phyloP scores from a whole-genome alignment of 2,329 filamentous ascomycete species.

The Botryosphaeria dothidea region DNA sequence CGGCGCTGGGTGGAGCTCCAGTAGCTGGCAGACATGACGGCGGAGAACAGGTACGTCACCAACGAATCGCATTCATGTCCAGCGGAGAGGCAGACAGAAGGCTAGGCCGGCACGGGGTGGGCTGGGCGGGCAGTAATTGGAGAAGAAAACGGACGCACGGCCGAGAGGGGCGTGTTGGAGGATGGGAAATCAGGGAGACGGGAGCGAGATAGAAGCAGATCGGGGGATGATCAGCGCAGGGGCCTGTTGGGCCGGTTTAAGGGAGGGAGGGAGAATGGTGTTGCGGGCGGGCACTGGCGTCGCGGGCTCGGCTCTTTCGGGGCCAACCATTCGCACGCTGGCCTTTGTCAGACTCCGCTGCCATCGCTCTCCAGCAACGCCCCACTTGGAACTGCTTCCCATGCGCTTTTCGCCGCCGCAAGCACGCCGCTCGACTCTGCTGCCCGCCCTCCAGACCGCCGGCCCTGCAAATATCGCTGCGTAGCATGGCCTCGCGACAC shows the following conservation, averaged over 20 bases:
- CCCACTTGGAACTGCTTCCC: slow-evolving; percentile 15
- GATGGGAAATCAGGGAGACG: neutral
- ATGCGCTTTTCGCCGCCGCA: slow-evolving; percentile 15
- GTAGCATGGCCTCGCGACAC: slow-evolving; percentile 39
- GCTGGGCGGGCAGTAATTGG: neutral
- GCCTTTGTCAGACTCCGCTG: slow-evolving; percentile 15
- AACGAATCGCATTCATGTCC: neutral
- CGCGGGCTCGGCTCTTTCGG: slow-evolving; percentile 8
- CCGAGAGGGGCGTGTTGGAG: neutral
- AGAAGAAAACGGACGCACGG: neutral
- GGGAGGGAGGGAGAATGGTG: neutral
- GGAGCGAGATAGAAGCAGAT: neutral
- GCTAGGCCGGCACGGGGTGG: neutral
- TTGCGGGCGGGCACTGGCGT: neutral
- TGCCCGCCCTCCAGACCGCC: slow-evolving; percentile 21
- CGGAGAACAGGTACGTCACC: neutral
- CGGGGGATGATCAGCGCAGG: neutral
- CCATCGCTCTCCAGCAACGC: slow-evolving; percentile 14
- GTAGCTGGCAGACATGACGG: slow-evolving; percentile 85
- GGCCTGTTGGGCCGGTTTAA: neutral
- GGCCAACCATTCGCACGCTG: slow-evolving; percentile 15
- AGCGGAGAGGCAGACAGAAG: neutral
- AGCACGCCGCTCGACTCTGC: slow-evolving; percentile 24
- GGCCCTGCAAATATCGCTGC: neutral
- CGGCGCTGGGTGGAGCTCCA: slow-evolving; percentile 92